Percentiles rank a stretch among this genome's conserved stretches.
phyloP scores from a whole-genome alignment of 2,329 filamentous ascomycete species.

The Aspergillus chevalieri region DNA sequence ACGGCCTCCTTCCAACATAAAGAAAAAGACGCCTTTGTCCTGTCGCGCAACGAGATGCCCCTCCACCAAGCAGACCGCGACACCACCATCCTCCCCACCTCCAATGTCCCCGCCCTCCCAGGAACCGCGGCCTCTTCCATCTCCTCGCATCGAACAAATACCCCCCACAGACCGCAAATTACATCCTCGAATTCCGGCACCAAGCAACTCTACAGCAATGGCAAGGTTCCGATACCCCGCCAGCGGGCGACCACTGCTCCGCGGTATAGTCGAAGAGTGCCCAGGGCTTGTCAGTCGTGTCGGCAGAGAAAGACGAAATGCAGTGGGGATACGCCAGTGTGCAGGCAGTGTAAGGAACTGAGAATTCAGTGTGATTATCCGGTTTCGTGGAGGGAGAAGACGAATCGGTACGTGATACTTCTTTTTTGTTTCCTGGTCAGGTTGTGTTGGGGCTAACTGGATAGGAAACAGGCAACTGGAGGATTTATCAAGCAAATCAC shows the following conservation, averaged over 20 bases:
- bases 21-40: neutral
- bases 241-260: constrained; percentile 12
- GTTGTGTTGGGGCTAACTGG: neutral
- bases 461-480: constrained; percentile 25
- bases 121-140: neutral
- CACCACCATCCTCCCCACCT: constrained; percentile 5
- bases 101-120: constrained; percentile 6
- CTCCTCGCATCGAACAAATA: neutral
- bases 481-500: constrained; percentile 24
- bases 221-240: constrained; percentile 29
- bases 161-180: neutral
- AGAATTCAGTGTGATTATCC: constrained; percentile 34
- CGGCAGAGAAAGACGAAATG: constrained; percentile 41
- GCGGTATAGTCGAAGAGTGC: constrained; percentile 23
- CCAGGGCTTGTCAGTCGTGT: constrained; percentile 39
- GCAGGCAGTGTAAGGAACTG: constrained; percentile 35
- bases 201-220: constrained; percentile 10
- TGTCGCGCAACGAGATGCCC: constrained; percentile 5
- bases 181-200: constrained; percentile 4
- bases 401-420: constrained; percentile 26
- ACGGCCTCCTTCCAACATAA: constrained; percentile 1
- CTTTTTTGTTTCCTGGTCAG: constrained; percentile 4
- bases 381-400: constrained; percentile 32
- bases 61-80: constrained; percentile 6
- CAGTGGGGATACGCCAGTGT: constrained; percentile 36